Base-by-base conservation (phyloP, 163 green algal species). In the Scenedesmus sp. region DNA sequence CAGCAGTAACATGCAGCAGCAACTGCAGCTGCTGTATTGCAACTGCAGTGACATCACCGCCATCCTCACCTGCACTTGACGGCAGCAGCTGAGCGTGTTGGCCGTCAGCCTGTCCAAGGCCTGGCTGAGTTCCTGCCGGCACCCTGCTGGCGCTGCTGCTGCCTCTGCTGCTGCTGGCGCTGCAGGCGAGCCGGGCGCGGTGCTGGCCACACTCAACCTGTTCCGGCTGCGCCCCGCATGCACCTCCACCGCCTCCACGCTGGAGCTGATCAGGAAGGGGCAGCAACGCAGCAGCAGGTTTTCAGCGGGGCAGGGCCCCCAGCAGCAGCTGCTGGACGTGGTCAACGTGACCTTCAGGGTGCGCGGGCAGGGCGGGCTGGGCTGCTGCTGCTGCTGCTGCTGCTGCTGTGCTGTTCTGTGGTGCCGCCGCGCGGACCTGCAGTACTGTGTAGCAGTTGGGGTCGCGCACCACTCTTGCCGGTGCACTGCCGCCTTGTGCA, bases 241-340 rank as follows among this genome's bases (percentile, higher is more conserved):
- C 49, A 86, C 81, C 26, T 46, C 30, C 35, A 86, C 81, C 22
- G 30, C 56, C 2, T 86, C 81, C 10, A 86, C 81, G 30, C 37
- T 86, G 42, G 81, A 86, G 81, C 81, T 86, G 10, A 86, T 86
- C 18, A 42, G 12, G 30, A 46, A 70, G 44, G 81, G 72, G 18
- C 81, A 86, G 44, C 40, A 9, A 9, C 44, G 81, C 26, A 72
- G 44, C 44, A 51, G 26, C 16, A 30, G 46, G 3, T 72, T 86
- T 30, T n/a, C 49, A 15, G 15, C 33, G 30, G 13, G 26, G 3
- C 13, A 70, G 26, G 30, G 46, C 22, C n/a, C 46, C 18, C 30
- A 43, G 49, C 35, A 72, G 46, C 81, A 86, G 81, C 12, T 68
- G 44, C 20, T 86, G 30, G 26, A 33, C 5, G 59, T n/a, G 46